Evolutionary conservation across 139 green algal species (phyloP).

Genomic region (Picochlorum sp.): DNA sequence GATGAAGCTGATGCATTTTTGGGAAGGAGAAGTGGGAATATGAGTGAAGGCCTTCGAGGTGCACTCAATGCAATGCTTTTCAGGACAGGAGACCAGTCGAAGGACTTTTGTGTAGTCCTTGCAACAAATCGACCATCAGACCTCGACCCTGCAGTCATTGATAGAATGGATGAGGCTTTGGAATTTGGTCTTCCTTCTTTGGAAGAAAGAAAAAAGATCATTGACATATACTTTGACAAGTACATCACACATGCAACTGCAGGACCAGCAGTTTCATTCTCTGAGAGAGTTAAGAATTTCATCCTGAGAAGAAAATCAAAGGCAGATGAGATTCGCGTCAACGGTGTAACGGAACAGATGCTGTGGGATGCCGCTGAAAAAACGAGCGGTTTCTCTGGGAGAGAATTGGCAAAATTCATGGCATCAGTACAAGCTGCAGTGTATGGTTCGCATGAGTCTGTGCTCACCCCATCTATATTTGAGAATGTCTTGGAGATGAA

Average conservation of each 20-base stretch:
- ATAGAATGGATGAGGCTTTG: constrained; percentile 93
- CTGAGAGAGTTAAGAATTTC: constrained; percentile 6
- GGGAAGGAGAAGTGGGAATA: constrained; percentile 58
- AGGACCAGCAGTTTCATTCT: constrained; percentile 40
- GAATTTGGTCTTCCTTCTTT: constrained; percentile 74
- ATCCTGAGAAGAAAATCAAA: constrained; percentile 8
- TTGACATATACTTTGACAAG: constrained; percentile 83
- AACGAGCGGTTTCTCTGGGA: constrained; percentile 84
- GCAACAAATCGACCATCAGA: constrained; percentile 89
- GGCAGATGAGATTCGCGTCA: constrained; percentile 50
- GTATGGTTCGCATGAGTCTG: constrained; percentile 66
- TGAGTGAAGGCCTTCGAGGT: constrained; percentile 83
- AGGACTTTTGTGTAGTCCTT: constrained; percentile 62
- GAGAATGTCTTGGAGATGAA: constrained; percentile 40
- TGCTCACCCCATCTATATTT: constrained; percentile 66
- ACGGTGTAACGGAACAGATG: constrained; percentile 26
- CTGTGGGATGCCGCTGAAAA: constrained; percentile 55
- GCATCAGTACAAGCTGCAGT: constrained; percentile 77
- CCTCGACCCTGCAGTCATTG: constrained; percentile 86
- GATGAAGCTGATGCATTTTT: constrained; percentile 98
- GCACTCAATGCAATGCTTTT: constrained; percentile 92
- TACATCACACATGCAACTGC: constrained; percentile 64
- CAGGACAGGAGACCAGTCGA: constrained; percentile 57
- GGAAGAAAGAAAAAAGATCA: constrained; percentile 59
- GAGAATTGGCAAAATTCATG: constrained; percentile 95